Conservation (phyloP, 2,329 filamentous ascomycete species). For the Diaporthe vaccinii region DNA sequence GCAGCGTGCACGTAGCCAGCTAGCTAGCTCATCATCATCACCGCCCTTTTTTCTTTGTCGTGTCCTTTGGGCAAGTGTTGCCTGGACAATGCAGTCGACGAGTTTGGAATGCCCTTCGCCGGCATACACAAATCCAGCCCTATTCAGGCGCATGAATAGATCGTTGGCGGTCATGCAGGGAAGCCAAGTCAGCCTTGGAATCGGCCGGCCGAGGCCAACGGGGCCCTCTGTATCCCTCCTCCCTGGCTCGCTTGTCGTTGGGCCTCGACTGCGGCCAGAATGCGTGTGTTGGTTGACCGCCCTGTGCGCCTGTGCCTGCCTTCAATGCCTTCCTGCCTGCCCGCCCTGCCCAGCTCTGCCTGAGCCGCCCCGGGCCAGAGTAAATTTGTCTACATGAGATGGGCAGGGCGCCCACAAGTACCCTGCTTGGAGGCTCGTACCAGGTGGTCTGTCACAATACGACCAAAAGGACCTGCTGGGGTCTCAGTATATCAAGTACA, state of each 20-base stretch:
- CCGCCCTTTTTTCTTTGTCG: conserved; percentile 1
- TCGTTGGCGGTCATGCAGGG: conserved; percentile 12
- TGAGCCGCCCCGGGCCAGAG: conserved; percentile 25
- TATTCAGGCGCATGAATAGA: conserved; percentile 25
- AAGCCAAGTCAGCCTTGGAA: conserved; percentile 8
- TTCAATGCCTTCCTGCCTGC: background rate
- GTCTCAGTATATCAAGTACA: conserved; percentile 16
- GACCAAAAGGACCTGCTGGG: background rate
- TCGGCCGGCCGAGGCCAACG: conserved; percentile 26
- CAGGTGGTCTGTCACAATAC: background rate
- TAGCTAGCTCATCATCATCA: conserved; percentile 34
- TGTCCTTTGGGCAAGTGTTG: background rate
- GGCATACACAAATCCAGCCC: conserved; percentile 22
- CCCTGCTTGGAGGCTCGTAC: background rate
- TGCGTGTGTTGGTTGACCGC: conserved; percentile 12
- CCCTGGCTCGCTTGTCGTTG: conserved; percentile 10
- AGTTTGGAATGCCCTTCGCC: conserved; percentile 3
- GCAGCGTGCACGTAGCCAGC: conserved; percentile 27
- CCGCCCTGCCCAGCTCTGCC: background rate
- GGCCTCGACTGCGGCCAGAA: conserved; percentile 26
- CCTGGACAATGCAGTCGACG: background rate
- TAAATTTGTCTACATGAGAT: conserved; percentile 8
- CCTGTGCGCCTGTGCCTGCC: background rate
- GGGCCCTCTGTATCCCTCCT: background rate
- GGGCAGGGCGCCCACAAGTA: background rate